Percentiles rank a stretch among this genome's conserved stretches.
Evolutionary conservation across 1,139 yeast species (phyloP).

Genomic region (Taphrina communis): DNA sequence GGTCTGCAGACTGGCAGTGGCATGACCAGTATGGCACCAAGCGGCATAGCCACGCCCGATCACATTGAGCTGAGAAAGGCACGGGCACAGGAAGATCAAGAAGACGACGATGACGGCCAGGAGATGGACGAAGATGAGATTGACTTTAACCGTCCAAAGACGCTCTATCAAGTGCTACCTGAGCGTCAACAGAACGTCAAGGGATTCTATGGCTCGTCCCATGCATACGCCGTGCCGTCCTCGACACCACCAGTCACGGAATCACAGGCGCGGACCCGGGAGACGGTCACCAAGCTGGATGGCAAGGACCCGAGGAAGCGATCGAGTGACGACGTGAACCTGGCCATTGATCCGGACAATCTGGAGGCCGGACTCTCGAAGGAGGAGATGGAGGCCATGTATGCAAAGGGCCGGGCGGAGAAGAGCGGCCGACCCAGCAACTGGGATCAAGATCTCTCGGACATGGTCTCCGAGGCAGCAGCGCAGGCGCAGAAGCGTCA

Average conservation of each 20-base stretch:
- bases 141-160: slow-evolving; percentile 35
- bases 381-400: slow-evolving; percentile 39
- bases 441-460: slow-evolving; percentile 44
- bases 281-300: slow-evolving; percentile 24
- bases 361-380: slow-evolving; percentile 37
- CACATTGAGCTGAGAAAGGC: slow-evolving; percentile 45
- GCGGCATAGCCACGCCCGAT: slow-evolving; percentile 45
- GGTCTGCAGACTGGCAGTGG: slow-evolving; percentile 43
- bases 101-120: slow-evolving; percentile 24
- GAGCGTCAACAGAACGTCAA: slow-evolving; percentile 39
- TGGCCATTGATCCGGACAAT: slow-evolving; percentile 42
- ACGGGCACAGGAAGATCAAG: slow-evolving; percentile 19
- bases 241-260: slow-evolving; percentile 11
- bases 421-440: slow-evolving; percentile 24
- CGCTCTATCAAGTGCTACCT: slow-evolving; percentile 44
- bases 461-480: slow-evolving; percentile 45
- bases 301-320: slow-evolving; percentile 35
- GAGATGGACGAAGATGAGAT: slow-evolving; percentile 22
- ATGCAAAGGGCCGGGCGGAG: slow-evolving; percentile 39
- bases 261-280: background rate
- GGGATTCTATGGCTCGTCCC: slow-evolving; percentile 45
- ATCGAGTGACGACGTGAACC: slow-evolving; percentile 38
- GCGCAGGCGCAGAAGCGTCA: slow-evolving; percentile 42
- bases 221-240: slow-evolving; percentile 42
- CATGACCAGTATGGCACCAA: slow-evolving; percentile 42